Evolutionary conservation across 768 basidiomycete genomes (phyloP), one percentile per base, ranked within the genome.

Genomic region (Trametes villosa): DNA sequence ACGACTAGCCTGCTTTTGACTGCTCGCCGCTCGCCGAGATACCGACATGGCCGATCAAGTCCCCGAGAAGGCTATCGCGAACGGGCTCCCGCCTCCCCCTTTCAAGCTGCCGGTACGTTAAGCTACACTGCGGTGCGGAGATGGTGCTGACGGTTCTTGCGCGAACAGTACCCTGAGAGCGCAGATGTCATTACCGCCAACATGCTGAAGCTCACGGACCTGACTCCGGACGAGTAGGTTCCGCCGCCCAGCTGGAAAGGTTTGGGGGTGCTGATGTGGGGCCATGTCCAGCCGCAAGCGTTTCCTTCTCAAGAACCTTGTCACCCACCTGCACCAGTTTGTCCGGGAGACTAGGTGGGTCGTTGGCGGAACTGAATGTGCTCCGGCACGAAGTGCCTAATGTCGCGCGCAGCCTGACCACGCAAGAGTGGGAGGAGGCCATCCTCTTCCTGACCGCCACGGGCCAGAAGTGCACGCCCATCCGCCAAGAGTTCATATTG

Each of bases 401-500:
- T 8, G 34, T 27, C 27, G 46, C 1, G 29, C 18, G 9, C 41
- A 83, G 82, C 58, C 73, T 94, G 52, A 91, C 92, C 18, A 89
- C 86, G 1, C 88, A 93, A 2, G 93, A 95, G 77, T 95, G 93
- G 93, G 87, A 87, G 88, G 72, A 80, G 18, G 79, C 90, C 1
- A 87, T 95, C 66, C 72, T 89, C 58, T 95, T 95, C 74, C 75
- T 95, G 59, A 95, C 92, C 0, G 77, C 78, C 9, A 83, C 81
- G 0, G 93, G 93, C 8, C 79, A 95, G 72, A 91, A 75, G 60
- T 92, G 86, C 72, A 85, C 87, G 0, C 81, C 85, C 33, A 71
- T 91, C 52, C 71, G 68, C 18, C 75, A 75, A 79, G 92, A 95
- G 70, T 90, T 90, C 71, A 92, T 95, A 67, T 83, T 95, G 8